Conservation (phyloP, 2,329 filamentous ascomycete genomes). For the Blumeriella jaapii region DNA sequence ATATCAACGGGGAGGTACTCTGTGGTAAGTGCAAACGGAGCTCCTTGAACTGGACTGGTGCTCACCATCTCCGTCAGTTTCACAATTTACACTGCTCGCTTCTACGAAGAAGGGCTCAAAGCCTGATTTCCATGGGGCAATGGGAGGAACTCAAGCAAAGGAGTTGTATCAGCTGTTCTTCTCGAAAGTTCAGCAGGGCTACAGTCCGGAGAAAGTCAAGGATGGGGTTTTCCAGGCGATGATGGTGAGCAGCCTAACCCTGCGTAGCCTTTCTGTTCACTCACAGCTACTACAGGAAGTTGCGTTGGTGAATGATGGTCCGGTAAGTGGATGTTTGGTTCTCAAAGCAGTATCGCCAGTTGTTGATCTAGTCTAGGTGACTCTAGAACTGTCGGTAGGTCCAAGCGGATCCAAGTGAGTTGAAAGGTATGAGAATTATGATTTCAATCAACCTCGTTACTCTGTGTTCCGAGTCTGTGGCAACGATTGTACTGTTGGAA, state of each 20-base stretch:
- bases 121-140: constrained; percentile 86
- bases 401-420: constrained; percentile 15
- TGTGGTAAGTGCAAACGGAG: constrained; percentile 50
- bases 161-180: constrained; percentile 78
- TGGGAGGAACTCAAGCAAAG: constrained; percentile 66
- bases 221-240: constrained; percentile 97
- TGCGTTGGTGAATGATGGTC: constrained; percentile 75
- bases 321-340: constrained; percentile 34
- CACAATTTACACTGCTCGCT: constrained; percentile 89
- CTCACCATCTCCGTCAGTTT: constrained; percentile 46
- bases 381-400: constrained; percentile 23
- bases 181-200: constrained; percentile 59
- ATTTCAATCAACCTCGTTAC: no score
- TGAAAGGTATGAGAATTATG: not conserved
- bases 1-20: constrained; percentile 85
- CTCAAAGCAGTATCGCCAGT: not conserved
- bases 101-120: constrained; percentile 93
- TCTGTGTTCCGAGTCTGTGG: no score
- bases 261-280: not conserved
- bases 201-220: constrained; percentile 66
- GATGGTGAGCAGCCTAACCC: constrained; percentile 47
- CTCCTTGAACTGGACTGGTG: not conserved
- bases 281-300: constrained; percentile 47
- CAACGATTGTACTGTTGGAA: no score
- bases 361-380: constrained; percentile 18